These are phyloP conservation scores for Neurospora discreta DNA, from an alignment of 495 filamentous ascomycete genomes.

Conservation along the genomic window DNA sequence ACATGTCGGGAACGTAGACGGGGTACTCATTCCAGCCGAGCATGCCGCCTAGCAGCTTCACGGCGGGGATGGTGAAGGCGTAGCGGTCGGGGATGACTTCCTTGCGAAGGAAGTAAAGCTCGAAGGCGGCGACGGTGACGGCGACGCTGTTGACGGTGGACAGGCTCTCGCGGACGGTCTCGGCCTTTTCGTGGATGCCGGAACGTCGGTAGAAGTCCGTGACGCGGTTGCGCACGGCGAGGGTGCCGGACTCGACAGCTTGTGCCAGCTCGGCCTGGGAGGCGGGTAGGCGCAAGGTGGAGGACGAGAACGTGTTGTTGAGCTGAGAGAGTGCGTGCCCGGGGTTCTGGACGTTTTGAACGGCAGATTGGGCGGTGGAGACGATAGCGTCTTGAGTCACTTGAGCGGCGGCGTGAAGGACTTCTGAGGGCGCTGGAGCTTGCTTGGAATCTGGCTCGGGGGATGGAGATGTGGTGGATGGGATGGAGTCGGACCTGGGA, in stretches of 20 bases:
- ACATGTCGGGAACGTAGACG: slow-evolving; percentile 69
- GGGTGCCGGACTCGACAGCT: slow-evolving; percentile 64
- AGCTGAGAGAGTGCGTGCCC: slow-evolving; percentile 35
- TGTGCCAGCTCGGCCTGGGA: slow-evolving; percentile 79
- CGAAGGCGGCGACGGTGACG: slow-evolving; percentile 50
- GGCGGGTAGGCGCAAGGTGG: slow-evolving; percentile 54
- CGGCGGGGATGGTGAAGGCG: slow-evolving; percentile 56
- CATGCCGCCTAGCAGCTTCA: slow-evolving; percentile 32
- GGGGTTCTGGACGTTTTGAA: slow-evolving; percentile 44
- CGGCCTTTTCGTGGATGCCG: slow-evolving; percentile 42
- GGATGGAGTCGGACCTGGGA: background rate
- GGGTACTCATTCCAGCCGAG: slow-evolving; percentile 29
- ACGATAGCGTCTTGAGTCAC: slow-evolving; percentile 17
- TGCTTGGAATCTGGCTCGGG: background rate
- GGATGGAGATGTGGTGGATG: background rate
- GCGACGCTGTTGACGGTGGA: slow-evolving; percentile 58
- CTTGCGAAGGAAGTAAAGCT: slow-evolving; percentile 48
- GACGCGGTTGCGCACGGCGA: slow-evolving; percentile 46
- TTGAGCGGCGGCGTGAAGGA: background rate
- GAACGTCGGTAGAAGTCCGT: slow-evolving; percentile 36
- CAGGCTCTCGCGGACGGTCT: slow-evolving; percentile 52
- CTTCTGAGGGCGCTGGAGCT: background rate
- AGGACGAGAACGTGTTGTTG: slow-evolving; percentile 23
- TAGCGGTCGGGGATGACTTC: slow-evolving; percentile 57
- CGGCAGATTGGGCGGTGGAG: slow-evolving; percentile 24